Evolutionary conservation across 2,329 filamentous ascomycete species (phyloP).

Genomic region (Verruconis gallopava): DNA sequence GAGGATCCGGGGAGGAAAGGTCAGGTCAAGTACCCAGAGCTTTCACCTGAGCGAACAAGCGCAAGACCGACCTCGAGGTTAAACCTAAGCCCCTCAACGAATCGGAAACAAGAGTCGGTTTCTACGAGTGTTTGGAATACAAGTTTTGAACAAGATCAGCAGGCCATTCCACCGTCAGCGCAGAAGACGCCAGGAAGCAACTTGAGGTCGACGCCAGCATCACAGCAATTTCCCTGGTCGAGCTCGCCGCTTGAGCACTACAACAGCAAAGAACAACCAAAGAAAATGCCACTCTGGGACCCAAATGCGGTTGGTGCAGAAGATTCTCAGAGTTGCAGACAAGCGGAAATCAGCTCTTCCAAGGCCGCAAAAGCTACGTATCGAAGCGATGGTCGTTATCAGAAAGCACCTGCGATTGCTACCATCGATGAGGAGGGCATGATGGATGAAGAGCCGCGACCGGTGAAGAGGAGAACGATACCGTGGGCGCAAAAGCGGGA

Average conservation of each 20-base stretch:
- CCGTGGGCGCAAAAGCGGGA: slow-evolving; percentile 41
- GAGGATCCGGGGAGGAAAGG: slow-evolving; percentile 43
- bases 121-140: neutral
- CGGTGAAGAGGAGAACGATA: slow-evolving; percentile 44
- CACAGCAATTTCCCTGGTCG: slow-evolving; percentile 8
- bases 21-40: slow-evolving; percentile 27
- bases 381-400: neutral
- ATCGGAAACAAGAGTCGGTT: slow-evolving; percentile 1
- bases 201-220: neutral
- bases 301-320: slow-evolving; percentile 9
- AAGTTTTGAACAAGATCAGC: neutral
- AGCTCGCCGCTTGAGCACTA: slow-evolving; percentile 29
- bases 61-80: neutral
- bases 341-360: neutral
- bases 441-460: slow-evolving; percentile 22
- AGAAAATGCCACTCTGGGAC: slow-evolving; percentile 10
- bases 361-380: neutral
- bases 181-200: neutral
- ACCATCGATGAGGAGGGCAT: slow-evolving; percentile 19
- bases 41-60: neutral
- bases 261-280: slow-evolving; percentile 18
- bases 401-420: slow-evolving; percentile 25
- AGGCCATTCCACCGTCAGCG: neutral
- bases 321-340: neutral
- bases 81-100: slow-evolving; percentile 2